Evolutionary conservation across 176 grass and related monocot species (phyloP).

Genomic region (Oropetium thomaeum): DNA sequence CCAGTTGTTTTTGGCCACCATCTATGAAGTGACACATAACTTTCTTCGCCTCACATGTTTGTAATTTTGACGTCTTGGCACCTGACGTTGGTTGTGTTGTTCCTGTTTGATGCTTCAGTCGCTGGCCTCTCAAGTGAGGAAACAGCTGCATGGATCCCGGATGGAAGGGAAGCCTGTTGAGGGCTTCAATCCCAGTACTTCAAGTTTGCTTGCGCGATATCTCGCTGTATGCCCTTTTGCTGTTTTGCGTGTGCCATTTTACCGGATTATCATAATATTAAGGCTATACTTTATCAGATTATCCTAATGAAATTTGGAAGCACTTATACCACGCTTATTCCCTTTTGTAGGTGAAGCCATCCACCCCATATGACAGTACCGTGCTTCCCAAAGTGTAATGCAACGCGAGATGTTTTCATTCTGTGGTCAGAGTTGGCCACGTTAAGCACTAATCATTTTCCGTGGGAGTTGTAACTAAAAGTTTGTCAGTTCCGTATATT

Average conservation of each 20-base stretch:
- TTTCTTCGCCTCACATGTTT: not conserved
- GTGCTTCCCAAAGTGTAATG: conserved; percentile 49
- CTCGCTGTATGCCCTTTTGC: conserved; percentile 31
- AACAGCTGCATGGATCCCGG: conserved; percentile 62
- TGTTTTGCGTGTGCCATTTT: not conserved
- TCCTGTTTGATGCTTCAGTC: conserved; percentile 54
- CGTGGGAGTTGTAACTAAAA: not conserved
- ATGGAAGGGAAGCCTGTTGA: conserved; percentile 46
- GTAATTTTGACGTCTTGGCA: not conserved
- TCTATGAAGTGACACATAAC: not conserved
- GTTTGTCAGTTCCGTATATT: conserved; percentile 24
- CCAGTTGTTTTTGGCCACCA: not conserved
- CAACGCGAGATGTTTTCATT: not conserved
- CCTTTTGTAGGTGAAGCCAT: conserved; percentile 49
- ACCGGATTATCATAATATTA: not conserved
- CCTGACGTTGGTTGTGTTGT: not conserved
- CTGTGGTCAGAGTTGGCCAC: not conserved
- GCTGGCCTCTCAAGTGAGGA: conserved; percentile 67
- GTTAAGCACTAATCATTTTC: not conserved
- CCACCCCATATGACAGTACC: conserved; percentile 38
- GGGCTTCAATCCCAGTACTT: conserved; percentile 64
- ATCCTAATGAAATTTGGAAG: not conserved
- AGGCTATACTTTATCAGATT: not conserved
- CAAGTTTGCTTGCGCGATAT: conserved; percentile 50
- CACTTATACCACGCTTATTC: not conserved